Base-by-base conservation (phyloP, 495 filamentous ascomycete genomes). In the Endocarpon pusillum region DNA sequence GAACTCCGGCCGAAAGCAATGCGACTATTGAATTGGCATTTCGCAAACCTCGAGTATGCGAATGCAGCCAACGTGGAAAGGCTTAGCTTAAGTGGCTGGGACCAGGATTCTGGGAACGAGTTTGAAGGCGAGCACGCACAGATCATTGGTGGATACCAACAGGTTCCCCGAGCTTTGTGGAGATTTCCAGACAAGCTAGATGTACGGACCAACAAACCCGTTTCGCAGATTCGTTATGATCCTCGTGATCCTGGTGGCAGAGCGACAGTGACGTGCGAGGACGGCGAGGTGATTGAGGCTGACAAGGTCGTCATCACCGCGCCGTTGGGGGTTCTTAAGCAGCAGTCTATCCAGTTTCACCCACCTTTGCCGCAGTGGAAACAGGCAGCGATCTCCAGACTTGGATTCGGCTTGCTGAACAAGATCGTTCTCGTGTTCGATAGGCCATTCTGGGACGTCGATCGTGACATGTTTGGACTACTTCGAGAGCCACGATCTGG, bases 21-120 rank as follows among this genome's bases (percentile, higher is more conserved):
- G 56, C 68, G 89, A 30, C 62, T 96, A 21, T 65, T 94, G 43
- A 99, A 96, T 47, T 99, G 89, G 89, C 91, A 99, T 56, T 75
- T 94, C 51, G 89, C 91, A 38, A 99, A 99, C 46, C 64, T 96
- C 19, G 89, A 99, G 49, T 99, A 99, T 47, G 86, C 87, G 30
- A 96, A 94, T 47, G 91, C 89, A 0, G 75, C 70, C 3, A 92
- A 85, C 47, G 75, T 91, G 34, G 69, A 76, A 37, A 74, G 79
- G 35, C 68, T 96, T 12, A 96, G 87, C 53, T 69, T 99, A 3
- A 75, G 77, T 6, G 78, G 84, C 1, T 94, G 89, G 83, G 89
- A 99, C 53, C 78, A 94, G 47, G 89, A 96, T 47, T 81, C 82
- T 28, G 89, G 91, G 1, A 94, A 99, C 51, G 89, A 99, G 44